These are phyloP conservation scores for Lithohypha guttulata DNA, from an alignment of 2,329 filamentous ascomycete species.

Conservation along the genomic window DNA sequence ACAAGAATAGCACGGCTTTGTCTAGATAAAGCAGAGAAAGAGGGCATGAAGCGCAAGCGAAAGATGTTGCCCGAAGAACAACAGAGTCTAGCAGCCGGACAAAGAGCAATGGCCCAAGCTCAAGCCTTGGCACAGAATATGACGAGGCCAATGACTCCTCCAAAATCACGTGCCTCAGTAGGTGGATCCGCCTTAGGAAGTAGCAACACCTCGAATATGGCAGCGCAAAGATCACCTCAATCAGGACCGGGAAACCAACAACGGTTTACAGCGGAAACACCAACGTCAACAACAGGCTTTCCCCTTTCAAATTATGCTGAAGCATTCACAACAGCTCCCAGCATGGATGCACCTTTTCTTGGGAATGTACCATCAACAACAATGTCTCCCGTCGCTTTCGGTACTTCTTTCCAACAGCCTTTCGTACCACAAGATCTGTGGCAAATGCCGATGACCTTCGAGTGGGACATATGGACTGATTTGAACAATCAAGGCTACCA, in stretches of 20 bases:
- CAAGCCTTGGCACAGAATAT: conserved; percentile 19
- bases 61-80: conserved; percentile 43
- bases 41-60: conserved; percentile 71
- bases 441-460: conserved; percentile 89
- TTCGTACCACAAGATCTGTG: conserved; percentile 89
- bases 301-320: conserved; percentile 25
- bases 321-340: conserved; percentile 25
- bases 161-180: conserved; percentile 11
- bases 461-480: conserved; percentile 53
- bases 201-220: conserved; percentile 10
- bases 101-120: conserved; percentile 21
- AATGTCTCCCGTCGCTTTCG: conserved; percentile 26
- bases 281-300: too few species aligned
- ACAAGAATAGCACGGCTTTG: conserved; percentile 86
- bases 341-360: conserved; percentile 23
- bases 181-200: conserved; percentile 14
- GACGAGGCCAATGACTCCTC: conserved; percentile 4
- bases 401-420: conserved; percentile 60
- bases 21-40: conserved; percentile 82
- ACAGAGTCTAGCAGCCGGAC: conserved; percentile 14
- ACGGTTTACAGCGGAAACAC: conserved; percentile 22
- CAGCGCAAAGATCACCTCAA: conserved; percentile 19
- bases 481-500: conserved; percentile 5
- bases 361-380: conserved; percentile 25
- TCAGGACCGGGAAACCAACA: conserved; percentile 20